These are phyloP conservation scores for Orbilia ellipsospora DNA, from an alignment of 2,329 filamentous ascomycete genomes.

Conservation along the genomic window DNA sequence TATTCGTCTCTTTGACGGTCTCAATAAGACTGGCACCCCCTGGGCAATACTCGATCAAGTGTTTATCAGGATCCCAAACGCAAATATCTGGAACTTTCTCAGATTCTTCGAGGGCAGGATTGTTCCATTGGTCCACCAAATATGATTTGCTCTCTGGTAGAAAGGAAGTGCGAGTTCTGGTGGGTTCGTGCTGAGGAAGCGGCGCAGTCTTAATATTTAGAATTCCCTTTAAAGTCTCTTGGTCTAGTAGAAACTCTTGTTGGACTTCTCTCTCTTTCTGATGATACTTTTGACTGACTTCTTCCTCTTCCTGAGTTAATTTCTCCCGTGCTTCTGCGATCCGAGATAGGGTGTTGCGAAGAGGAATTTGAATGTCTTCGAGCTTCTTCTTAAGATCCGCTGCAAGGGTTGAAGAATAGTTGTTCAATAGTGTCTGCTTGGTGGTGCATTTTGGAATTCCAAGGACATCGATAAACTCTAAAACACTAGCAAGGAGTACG, in stretches of 20 bases:
- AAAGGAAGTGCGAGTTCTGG: background rate
- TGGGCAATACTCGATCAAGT: conserved; percentile 35
- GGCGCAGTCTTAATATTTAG: background rate
- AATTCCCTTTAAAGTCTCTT: conserved; percentile 10
- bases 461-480: conserved; percentile 28
- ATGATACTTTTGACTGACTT: conserved; percentile 17
- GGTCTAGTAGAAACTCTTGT: conserved; percentile 26
- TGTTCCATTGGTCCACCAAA: background rate
- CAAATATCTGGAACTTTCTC: conserved; percentile 20
- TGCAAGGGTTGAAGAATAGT: conserved; percentile 25
- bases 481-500: conserved; percentile 1
- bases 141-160: too few species aligned
- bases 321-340: conserved; percentile 21
- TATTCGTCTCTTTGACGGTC: background rate
- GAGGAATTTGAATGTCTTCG: conserved; percentile 32
- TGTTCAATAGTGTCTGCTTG: conserved; percentile 19
- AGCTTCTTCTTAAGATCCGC: conserved; percentile 38
- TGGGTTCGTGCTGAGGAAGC: background rate
- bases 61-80: conserved; percentile 31
- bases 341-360: conserved; percentile 16
- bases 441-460: conserved; percentile 4
- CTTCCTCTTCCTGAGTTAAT: conserved; percentile 23
- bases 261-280: conserved; percentile 23
- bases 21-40: background rate
- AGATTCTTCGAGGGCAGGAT: background rate